Evolutionary conservation across 164 flowering plant genomes (phyloP), one percentile per base, ranked within the genome.

Genomic region (Stephania yunnanensis): DNA sequence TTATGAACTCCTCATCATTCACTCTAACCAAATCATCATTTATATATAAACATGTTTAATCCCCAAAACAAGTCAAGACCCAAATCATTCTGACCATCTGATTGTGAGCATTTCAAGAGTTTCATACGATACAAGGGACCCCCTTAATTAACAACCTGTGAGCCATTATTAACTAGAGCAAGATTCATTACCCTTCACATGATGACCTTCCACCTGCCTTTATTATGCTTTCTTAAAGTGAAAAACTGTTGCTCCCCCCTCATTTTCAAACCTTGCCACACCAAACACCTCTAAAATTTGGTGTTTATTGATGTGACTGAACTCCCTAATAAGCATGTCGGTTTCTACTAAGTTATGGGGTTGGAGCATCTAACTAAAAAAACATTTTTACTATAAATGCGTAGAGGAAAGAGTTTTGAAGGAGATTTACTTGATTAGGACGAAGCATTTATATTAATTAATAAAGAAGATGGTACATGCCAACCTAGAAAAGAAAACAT

Each of bases 161-260:
- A 17, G 20, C 17, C 65, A 58, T 17, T 19, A 61, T 61, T 61
- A 19, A 46, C 75, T 67, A 53, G 36, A 52, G 3, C 75, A 25
- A n/a, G 66, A 74, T 71, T 31, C 66, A 52, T 68, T 53, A 74
- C 48, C 77, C 71, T 19, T 29, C 31, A 25, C 63, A 30, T 74
- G 42, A 69, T 19, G 68, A 68, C 72, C 66, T 68, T 69, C 64
- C 72, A 68, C 4, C 67, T 75, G 72, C 68, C 67, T 70, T 70
- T 67, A 48, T 68, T 42, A 68, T 68, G 66, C 71, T 74, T 50
- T 71, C 52, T 29, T 52, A 67, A 36, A 36, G 2, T 36, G 42
- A 36, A 36, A 11, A 11, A 19, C 66, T 30, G 76, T 52, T 74
- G 65, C 55, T 74, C 52, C 52, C 64, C 71, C 64, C 12, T 74